These are phyloP conservation scores for Rhizopogon parksii DNA, from an alignment of 1,284 basidiomycete species.

Conservation along the genomic window DNA sequence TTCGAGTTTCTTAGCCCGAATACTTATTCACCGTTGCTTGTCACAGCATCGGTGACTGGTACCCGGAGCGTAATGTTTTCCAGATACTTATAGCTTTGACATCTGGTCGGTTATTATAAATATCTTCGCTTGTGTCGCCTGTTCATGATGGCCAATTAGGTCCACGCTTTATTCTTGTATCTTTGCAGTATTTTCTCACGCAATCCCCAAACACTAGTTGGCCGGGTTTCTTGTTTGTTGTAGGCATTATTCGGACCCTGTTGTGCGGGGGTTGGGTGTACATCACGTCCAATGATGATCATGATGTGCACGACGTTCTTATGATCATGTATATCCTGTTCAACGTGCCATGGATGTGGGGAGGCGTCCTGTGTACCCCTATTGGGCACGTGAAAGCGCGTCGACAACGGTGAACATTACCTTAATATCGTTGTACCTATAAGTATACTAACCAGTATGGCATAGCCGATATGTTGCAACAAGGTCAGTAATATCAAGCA, in stretches of 20 bases:
- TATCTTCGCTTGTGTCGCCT: background rate
- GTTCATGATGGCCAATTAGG: constrained; percentile 32
- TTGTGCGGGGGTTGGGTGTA: constrained; percentile 92
- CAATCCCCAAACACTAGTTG: constrained; percentile 37
- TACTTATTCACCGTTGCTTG: constrained; percentile 1
- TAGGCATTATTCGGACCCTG: constrained; percentile 72
- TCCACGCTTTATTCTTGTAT: constrained; percentile 75
- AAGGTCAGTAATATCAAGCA: constrained; percentile 31
- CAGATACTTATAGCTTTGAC: constrained; percentile 87
- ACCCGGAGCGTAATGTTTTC: constrained; percentile 82
- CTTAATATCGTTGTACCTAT: background rate
- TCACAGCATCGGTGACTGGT: constrained; percentile 84
- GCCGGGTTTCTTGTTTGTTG: constrained; percentile 52
- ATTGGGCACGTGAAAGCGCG: constrained; percentile 31
- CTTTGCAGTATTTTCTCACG: constrained; percentile 65
- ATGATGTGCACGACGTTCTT: constrained; percentile 79
- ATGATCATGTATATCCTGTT: constrained; percentile 83
- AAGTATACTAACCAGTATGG: constrained; percentile 1
- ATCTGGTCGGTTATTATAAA: constrained; percentile 44
- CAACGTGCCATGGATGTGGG: constrained; percentile 85
- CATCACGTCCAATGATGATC: constrained; percentile 78
- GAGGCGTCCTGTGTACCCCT: constrained; percentile 57
- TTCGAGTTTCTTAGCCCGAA: background rate
- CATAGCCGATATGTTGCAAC: constrained; percentile 47
- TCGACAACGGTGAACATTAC: constrained; percentile 43